Evolutionary conservation across 257 asterid genomes (phyloP).

Genomic region (Fraxinus quadrangulata): DNA sequence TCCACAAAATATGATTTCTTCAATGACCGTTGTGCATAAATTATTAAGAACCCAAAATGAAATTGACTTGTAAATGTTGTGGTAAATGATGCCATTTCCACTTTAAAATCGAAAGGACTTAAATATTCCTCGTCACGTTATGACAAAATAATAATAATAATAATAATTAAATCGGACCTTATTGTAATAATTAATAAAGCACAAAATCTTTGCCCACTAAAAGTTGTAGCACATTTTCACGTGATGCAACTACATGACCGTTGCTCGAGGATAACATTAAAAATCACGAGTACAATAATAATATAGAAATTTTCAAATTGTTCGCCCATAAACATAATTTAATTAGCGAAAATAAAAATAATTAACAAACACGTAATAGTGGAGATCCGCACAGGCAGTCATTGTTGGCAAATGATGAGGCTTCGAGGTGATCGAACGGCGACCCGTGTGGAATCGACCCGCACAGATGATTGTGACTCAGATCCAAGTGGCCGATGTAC

Average conservation of each 20-base stretch:
- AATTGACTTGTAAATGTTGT: constrained; percentile 6
- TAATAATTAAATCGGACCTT: neutral
- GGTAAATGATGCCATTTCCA: neutral
- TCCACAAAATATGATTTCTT: neutral
- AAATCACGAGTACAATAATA: constrained; percentile 25
- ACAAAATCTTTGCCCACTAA: constrained; percentile 30
- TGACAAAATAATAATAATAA: neutral
- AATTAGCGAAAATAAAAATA: neutral
- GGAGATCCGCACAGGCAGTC: constrained; percentile 94
- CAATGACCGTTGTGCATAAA: neutral
- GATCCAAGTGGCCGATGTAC: constrained; percentile 88
- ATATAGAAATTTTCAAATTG: constrained; percentile 3
- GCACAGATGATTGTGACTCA: constrained; percentile 83
- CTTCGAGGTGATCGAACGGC: constrained; percentile 87
- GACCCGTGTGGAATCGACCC: constrained; percentile 85
- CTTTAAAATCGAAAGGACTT: constrained; percentile 15
- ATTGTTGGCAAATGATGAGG: constrained; percentile 76
- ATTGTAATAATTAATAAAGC: constrained; percentile 24
- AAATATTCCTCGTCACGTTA: constrained; percentile 4
- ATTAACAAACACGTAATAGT: constrained; percentile 48
- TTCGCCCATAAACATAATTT: constrained; percentile 18
- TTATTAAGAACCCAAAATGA: constrained; percentile 5
- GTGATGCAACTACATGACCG: constrained; percentile 19
- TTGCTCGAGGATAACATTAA: constrained; percentile 22
- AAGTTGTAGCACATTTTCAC: constrained; percentile 30